These are phyloP conservation scores for Candida dendrica DNA, from an alignment of 805 yeast species.

Conservation along the genomic window DNA sequence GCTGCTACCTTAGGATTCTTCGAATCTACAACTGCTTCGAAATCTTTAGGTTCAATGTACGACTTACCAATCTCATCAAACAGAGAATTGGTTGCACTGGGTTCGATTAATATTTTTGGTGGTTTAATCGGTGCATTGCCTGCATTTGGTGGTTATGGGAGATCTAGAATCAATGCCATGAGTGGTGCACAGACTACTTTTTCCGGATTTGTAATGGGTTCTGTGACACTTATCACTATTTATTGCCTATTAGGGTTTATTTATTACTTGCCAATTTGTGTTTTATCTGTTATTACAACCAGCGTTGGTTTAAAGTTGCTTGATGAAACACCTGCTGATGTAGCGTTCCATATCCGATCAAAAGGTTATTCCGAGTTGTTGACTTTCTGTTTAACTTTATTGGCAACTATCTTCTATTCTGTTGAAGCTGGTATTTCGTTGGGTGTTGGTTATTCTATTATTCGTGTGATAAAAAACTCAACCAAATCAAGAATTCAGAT, in stretches of 20 bases:
- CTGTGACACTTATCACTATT: conserved; percentile 60
- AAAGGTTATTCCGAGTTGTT: conserved; percentile 72
- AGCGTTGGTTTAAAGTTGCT: conserved; percentile 69
- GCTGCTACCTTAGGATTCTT: conserved; percentile 86
- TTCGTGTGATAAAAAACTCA: conserved; percentile 74
- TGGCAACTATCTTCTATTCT: conserved; percentile 62
- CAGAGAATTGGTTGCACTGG: conserved; percentile 86
- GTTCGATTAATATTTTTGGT: conserved; percentile 59
- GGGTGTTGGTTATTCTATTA: conserved; percentile 76
- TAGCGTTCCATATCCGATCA: conserved; percentile 64
- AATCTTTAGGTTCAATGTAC: conserved; percentile 70
- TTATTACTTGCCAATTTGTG: conserved; percentile 70
- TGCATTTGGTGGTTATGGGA: conserved; percentile 92
- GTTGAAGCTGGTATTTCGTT: conserved; percentile 85
- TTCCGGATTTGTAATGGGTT: conserved; percentile 81
- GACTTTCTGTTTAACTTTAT: conserved; percentile 58
- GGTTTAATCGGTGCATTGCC: conserved; percentile 61
- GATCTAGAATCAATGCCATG: conserved; percentile 81
- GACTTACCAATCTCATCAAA: conserved; percentile 74
- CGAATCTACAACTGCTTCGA: conserved; percentile 89
- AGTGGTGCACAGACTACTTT: conserved; percentile 83
- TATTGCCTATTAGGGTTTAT: conserved; percentile 53
- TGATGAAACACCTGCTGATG: conserved; percentile 79
- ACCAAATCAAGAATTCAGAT: conserved; percentile 81
- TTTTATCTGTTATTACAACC: conserved; percentile 72